Conservation (phyloP, 1,284 basidiomycete species). For the Hymenochaete sp. region DNA sequence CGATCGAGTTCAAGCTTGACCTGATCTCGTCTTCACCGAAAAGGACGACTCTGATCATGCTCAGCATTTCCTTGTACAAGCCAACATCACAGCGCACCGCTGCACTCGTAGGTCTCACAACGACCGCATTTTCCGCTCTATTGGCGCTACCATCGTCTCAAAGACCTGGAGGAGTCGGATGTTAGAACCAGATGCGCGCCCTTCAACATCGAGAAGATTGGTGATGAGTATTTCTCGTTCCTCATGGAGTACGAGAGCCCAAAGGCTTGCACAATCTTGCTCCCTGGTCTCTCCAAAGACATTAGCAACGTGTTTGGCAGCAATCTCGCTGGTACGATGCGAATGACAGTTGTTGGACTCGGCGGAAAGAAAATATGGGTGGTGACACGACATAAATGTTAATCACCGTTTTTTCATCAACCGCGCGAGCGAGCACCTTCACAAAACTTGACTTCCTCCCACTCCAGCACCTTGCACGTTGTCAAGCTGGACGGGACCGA, state of each 20-base stretch:
- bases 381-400: no score
- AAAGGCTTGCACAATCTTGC: slow-evolving; percentile 96
- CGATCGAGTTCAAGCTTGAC: slow-evolving; percentile 93
- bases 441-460: no score
- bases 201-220: slow-evolving; percentile 97
- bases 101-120: slow-evolving; percentile 97
- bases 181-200: slow-evolving; percentile 90
- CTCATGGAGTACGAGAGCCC: slow-evolving; percentile 87
- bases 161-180: slow-evolving; percentile 88
- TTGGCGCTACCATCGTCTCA: slow-evolving; percentile 95
- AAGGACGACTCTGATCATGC: slow-evolving; percentile 97
- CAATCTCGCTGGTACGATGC: slow-evolving; percentile 97
- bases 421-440: no score
- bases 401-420: no score
- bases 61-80: slow-evolving; percentile 86
- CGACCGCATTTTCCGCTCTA: slow-evolving; percentile 94
- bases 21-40: slow-evolving; percentile 93
- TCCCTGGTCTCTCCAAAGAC: slow-evolving; percentile 97
- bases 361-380: no score
- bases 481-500: no score
- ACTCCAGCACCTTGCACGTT: no score
- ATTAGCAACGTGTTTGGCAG: slow-evolving; percentile 97
- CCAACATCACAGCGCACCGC: slow-evolving; percentile 86
- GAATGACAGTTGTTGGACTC: no score
- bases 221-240: slow-evolving; percentile 99